Evolutionary conservation across 169 alveolate species (phyloP), one percentile per base, ranked within the genome.

Genomic region (Miamiensis avidus): DNA sequence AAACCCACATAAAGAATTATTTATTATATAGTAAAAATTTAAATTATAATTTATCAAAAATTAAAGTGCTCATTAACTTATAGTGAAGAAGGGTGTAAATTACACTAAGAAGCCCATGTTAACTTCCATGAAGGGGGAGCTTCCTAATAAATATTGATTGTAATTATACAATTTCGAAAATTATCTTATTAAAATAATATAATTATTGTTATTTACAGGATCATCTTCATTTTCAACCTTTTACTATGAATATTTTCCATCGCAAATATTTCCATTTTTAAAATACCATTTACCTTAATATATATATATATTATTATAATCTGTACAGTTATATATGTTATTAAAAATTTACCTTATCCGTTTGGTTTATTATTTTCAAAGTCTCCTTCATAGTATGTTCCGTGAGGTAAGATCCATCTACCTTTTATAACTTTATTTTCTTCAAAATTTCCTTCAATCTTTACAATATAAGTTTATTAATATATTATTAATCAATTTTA

Each of bases 381-480:
- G 4, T 64, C 83, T 75, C 96, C 97, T 82, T 92, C 93, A 78
- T 81, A 94, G 65, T 78, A 85, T 34, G 89, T 93, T 29, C 97
- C 97, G 85, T 92, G 91, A 20, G 97, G 95, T 34, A 92, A 89
- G 11, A 87, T 86, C 96, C 96, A 94, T 87, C 83, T 90, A 25
- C 96, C 97, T 25, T 83, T 81, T 29, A 77, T 81, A 31, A 94
- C 65, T 76, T 84, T 83, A 27, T 90, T 86, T 65, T 89, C 88
- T 74, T 85, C 34, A 95, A 96, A 94, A 33, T 83, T 85, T 29
- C 97, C 97, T 34, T 73, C 87, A 34, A 82, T 30, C 87, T 82
- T 31, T n/a, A n/a, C n/a, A 49, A 49, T 49, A 11, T 49, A 49
- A 49, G 69, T 49, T 49, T 49, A 11, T 49, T 49, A 11, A 49